phyloP scores from a whole-genome alignment of 2,329 filamentous ascomycete species.

The Ceratocystis alfenasii region DNA sequence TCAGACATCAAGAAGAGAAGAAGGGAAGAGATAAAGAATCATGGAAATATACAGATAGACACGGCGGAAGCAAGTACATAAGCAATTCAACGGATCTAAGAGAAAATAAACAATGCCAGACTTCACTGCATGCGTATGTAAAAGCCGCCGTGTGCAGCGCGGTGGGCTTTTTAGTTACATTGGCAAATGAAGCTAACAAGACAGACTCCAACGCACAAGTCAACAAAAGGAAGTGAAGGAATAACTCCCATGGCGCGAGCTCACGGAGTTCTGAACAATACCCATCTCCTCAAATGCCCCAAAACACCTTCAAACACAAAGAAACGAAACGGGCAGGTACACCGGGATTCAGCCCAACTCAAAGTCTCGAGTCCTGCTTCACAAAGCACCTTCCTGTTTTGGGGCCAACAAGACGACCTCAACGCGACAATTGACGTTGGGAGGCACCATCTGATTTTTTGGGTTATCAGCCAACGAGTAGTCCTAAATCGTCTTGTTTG shows the following conservation, averaged over 20 bases:
- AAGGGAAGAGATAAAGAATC: background rate
- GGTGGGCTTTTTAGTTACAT: background rate
- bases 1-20: background rate
- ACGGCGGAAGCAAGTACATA: background rate
- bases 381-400: no score
- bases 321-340: no score
- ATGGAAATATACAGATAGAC: background rate
- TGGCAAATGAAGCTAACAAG: background rate
- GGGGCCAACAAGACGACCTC: no score
- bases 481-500: background rate
- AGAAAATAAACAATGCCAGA: background rate
- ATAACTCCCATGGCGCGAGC: background rate
- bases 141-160: background rate
- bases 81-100: background rate
- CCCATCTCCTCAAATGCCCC: background rate
- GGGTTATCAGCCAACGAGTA: no score
- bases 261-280: background rate
- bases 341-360: no score
- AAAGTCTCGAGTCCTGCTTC: no score
- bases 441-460: no score
- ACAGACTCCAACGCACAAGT: background rate
- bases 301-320: no score
- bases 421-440: no score
- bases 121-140: background rate
- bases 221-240: constrained; percentile 2